These are phyloP conservation scores for Zoysia japonica DNA, from an alignment of 176 grass and related monocot genomes.

Conservation along the genomic window DNA sequence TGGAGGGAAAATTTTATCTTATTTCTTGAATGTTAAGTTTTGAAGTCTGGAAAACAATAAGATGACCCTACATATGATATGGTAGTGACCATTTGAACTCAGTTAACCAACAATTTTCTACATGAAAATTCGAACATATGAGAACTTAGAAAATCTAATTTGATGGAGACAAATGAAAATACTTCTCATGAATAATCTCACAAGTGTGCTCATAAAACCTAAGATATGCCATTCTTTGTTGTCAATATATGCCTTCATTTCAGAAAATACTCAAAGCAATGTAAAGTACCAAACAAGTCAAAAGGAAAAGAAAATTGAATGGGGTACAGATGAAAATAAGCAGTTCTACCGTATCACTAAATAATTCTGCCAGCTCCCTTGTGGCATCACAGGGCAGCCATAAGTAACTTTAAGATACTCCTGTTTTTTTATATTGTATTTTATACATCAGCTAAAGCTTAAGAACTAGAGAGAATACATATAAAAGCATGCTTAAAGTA, in stretches of 20 bases:
- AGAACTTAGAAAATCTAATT: not conserved
- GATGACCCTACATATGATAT: slow-evolving; percentile 11
- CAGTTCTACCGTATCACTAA: not conserved
- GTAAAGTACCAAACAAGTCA: not conserved
- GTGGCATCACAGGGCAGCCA: not conserved
- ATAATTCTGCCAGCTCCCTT: slow-evolving; percentile 12
- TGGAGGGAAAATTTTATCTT: not conserved
- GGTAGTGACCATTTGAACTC: slow-evolving; percentile 6
- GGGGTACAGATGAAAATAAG: not conserved
- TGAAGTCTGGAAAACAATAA: slow-evolving; percentile 13
- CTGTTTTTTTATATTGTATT: not conserved
- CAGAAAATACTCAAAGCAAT: not conserved
- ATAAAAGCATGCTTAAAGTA: slow-evolving; percentile 29
- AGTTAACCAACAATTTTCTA: not conserved
- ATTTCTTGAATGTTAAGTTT: not conserved
- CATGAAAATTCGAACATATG: slow-evolving; percentile 14
- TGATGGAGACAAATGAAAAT: not conserved
- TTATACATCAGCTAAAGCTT: slow-evolving; percentile 6
- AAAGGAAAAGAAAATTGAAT: slow-evolving; percentile 7
- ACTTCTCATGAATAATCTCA: not conserved
- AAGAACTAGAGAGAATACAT: not conserved
- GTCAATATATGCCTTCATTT: slow-evolving; percentile 7
- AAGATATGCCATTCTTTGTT: not conserved
- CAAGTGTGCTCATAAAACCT: not conserved
- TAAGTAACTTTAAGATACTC: slow-evolving; percentile 21